phyloP scores from a whole-genome alignment of 345 rosid species.

The Eucalyptus pauciflora region DNA sequence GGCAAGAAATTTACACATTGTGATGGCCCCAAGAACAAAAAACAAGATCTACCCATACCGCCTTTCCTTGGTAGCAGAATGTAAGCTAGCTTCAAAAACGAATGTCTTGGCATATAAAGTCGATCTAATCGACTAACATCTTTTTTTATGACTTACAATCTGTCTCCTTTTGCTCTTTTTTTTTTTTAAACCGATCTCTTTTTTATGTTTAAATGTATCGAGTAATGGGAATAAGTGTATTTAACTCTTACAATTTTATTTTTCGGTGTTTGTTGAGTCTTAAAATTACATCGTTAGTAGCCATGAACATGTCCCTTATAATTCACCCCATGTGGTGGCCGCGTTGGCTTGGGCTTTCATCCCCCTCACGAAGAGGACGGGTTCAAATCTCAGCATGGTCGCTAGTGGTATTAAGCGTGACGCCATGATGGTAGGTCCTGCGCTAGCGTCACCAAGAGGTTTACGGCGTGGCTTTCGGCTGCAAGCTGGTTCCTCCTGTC shows the following conservation, averaged over 20 bases:
- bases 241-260: not conserved
- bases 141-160: not conserved
- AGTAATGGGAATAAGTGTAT: not conserved
- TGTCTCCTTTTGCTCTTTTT: conserved; percentile 11
- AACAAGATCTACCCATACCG: not conserved
- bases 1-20: not conserved
- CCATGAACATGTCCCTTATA: not conserved
- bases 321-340: no score
- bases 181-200: accelerated
- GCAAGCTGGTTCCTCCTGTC: no score
- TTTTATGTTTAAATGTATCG: no score
- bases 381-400: no score
- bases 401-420: no score
- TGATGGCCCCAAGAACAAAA: not conserved
- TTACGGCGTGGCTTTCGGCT: no score
- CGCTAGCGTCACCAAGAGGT: no score
- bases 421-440: no score
- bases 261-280: no score
- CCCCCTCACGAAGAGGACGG: no score
- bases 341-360: no score
- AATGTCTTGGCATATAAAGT: not conserved
- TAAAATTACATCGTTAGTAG: not conserved
- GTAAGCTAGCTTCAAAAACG: not conserved
- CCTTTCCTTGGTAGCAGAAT: not conserved
- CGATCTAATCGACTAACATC: not conserved